Conservation (phyloP, 2,329 filamentous ascomycete species). For the Escovopsis sp. region DNA sequence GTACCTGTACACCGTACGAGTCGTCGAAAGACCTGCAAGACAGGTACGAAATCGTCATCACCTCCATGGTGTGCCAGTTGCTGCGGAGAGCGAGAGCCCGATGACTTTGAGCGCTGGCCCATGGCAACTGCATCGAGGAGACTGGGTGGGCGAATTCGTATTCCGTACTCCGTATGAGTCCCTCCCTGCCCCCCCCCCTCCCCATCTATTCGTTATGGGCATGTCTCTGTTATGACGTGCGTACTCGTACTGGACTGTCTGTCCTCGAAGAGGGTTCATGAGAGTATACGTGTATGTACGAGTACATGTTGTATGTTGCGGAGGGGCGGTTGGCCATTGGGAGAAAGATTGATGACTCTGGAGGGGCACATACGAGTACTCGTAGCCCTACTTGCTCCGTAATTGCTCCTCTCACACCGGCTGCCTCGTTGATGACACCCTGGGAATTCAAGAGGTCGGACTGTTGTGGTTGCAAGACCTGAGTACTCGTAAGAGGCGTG, state of each 20-base stretch:
- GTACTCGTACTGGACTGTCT: neutral
- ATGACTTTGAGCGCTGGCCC: slow-evolving; percentile 11
- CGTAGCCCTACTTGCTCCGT: no score
- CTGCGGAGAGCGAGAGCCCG: neutral
- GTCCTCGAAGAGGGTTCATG: no score
- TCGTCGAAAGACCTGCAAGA: neutral
- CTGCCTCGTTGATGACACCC: no score
- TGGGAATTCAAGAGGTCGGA: no score
- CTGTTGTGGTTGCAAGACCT: no score
- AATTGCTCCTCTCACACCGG: no score
- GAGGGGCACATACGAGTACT: no score
- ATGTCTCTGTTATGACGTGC: slow-evolving; percentile 3
- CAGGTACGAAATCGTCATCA: neutral
- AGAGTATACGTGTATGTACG: no score
- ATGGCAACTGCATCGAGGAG: slow-evolving; percentile 18
- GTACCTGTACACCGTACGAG: neutral
- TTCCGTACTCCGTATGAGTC: slow-evolving; percentile 6
- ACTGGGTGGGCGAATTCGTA: slow-evolving; percentile 9
- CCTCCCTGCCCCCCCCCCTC: no score
- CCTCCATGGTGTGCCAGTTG: no score
- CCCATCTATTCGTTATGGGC: slow-evolving; percentile 6
- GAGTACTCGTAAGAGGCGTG: no score
- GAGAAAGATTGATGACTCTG: neutral
- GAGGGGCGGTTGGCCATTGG: neutral
- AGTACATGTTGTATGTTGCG: no score